Conservation (phyloP, 495 filamentous ascomycete genomes). For the Beverwykella pulmonaria region DNA sequence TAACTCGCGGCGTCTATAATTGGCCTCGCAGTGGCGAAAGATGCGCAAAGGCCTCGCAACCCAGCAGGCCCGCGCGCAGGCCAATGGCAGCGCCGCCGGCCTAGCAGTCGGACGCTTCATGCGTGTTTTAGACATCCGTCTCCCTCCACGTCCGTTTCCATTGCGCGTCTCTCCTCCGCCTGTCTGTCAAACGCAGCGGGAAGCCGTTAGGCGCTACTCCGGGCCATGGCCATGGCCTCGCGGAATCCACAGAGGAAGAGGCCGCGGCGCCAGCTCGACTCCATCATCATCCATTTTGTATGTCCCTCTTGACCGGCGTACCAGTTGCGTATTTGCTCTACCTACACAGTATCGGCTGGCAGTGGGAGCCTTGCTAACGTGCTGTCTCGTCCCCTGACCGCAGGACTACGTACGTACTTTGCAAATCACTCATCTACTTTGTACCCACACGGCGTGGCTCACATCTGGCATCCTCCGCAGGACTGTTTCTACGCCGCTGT, state of each 20-base stretch:
- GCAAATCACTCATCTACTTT: not conserved
- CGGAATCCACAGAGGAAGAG: not conserved
- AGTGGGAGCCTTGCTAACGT: constrained; percentile 20
- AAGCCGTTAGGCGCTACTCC: not conserved
- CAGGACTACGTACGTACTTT: constrained; percentile 28
- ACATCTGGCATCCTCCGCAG: constrained; percentile 43
- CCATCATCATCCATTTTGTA: constrained; percentile 83
- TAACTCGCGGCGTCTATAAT: constrained; percentile 1
- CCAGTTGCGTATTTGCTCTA: not conserved
- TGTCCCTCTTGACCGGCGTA: constrained; percentile 30
- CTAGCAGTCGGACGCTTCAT: constrained; percentile 4
- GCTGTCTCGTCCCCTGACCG: constrained; percentile 22
- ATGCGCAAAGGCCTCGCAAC: not conserved
- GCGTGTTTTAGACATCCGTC: constrained; percentile 13
- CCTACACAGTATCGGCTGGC: not conserved
- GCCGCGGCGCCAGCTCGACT: constrained; percentile 56
- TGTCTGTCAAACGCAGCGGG: not conserved
- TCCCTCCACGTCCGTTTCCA: not conserved
- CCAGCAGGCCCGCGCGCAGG: not conserved
- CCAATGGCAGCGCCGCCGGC: not conserved
- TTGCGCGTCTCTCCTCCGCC: not conserved
- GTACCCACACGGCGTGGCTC: not conserved
- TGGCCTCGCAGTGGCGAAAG: not conserved
- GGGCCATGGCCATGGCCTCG: not conserved
- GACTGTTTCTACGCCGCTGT: constrained; percentile 95